Base-by-base conservation (phyloP, 208 protist genomes). In the Histomonas meleagridis region DNA sequence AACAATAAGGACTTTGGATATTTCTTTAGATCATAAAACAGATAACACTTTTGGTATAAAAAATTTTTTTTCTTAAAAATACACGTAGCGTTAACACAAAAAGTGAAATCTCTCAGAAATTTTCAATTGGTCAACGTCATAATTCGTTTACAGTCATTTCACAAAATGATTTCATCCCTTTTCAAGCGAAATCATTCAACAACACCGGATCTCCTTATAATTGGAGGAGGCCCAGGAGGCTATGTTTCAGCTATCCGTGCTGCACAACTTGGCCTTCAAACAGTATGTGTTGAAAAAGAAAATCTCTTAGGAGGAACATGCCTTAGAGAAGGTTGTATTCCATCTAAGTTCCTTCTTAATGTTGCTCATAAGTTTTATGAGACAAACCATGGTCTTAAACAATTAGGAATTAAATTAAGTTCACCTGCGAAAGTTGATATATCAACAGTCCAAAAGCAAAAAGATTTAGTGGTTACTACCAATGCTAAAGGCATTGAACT, bases 211-310 rank as follows among this genome's bases (percentile, higher is more conserved):
- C 94, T 99, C n/a, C 96, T 98, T 18, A 96, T 99, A 51, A 97
- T 99, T 93, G 98, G 98, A 70, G 98, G 97, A 92, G 98, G 98
- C 12, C 98, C 98, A 65, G 98, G 98, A 92, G 98, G 98, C 92
- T 99, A 99, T 94, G 98, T 99, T 65, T 98, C 97, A 21, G 98
- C 98, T 57, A 99, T 99, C 94, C 99, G 99, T 94, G 98, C 98
- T 46, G 98, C 97, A 23, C 98, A 99, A 95, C 95, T 99, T 9
- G 98, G 98, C 3, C 1, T 91, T 4, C 60, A 95, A 90, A 97
- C 97, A 0, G 96, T 97, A 18, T 99, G 98, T 94, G 94, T 99
- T 48, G 98, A 99, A 94, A 98, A 98, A 95, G 96, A 98, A 92
- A 97, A 98, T 49, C 91, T 95, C 57, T 96, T 99, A 35, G 98